Evolutionary conservation across 345 rosid species (phyloP), one percentile per base, ranked within the genome.

Genomic region (Heritiera littoralis): DNA sequence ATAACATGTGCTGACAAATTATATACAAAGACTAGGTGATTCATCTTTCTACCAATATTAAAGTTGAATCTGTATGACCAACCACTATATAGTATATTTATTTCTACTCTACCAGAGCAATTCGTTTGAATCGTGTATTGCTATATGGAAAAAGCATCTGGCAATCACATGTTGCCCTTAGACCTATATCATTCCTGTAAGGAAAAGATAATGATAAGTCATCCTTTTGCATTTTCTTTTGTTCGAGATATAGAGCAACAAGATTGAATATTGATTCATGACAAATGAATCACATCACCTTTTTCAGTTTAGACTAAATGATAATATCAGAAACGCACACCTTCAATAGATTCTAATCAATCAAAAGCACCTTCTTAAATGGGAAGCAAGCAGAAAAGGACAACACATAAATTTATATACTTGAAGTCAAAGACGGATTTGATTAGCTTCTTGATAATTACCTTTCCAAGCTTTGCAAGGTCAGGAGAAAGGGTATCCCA

Each of bases 391-490:
- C 11, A 82, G 72, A 38, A 71, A 9, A 55, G 51, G 12, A 20
- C 65, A 74, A 58, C 12, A 58, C 38, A 46, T 35, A 1, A 40
- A 38, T 56, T 35, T 17, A 0, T 18, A 28, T 72, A 35, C 54
- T 15, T 40, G 11, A 51, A 20, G 72, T 52, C 23, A 56, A 46
- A 48, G 13, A 56, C 0, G 18, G 11, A 45, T 54, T 55, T 55
- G 76, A 54, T 73, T 73, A 73, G 32, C 49, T 54, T 55, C 64
- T 18, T 54, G 64, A 73, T 73, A 55, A 38, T 55, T 73, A 94
- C 98, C 95, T 90, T 94, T 45, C 90, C 94, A 78, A 92, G 92
- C 78, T 48, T 85, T 70, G 87, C 87, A 72, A 96, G 98, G 7
- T 86, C 93, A 20, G 83, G 75, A 60, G 93, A 90, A 59, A 91